Evolutionary conservation across 768 basidiomycete genomes (phyloP).

Genomic region (Auriscalpium microsporum): DNA sequence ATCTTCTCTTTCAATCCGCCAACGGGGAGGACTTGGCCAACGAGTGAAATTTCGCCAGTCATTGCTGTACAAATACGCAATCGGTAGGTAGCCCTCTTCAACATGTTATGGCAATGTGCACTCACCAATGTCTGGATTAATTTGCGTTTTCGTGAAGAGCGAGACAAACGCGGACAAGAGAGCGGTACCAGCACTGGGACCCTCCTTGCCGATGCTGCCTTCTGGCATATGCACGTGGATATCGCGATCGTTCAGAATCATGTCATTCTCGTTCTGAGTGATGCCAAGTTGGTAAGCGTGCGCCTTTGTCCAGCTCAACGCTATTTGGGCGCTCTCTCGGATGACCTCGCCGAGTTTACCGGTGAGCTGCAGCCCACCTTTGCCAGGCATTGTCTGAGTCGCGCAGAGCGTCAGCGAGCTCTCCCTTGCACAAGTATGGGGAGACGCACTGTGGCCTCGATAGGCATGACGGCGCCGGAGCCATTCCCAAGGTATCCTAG

Average conservation of each 20-base stretch:
- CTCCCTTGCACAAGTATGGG: neutral
- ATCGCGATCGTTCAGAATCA: constrained; percentile 79
- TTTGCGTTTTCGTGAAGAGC: constrained; percentile 77
- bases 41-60: constrained; percentile 96
- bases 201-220: constrained; percentile 89
- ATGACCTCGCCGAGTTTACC: constrained; percentile 99
- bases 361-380: constrained; percentile 84
- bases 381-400: constrained; percentile 87
- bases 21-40: constrained; percentile 93
- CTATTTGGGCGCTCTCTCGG: constrained; percentile 92
- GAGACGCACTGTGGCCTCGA: constrained; percentile 78
- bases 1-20: constrained; percentile 97
- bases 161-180: constrained; percentile 87
- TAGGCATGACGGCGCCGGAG: constrained; percentile 92
- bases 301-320: constrained; percentile 84
- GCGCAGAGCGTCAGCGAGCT: neutral
- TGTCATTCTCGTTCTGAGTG: constrained; percentile 58
- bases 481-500: constrained; percentile 96
- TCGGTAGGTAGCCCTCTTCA: neutral
- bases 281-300: constrained; percentile 88
- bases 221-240: constrained; percentile 98
- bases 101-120: constrained; percentile 2
- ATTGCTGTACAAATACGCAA: constrained; percentile 49
- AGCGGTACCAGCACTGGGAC: constrained; percentile 94
- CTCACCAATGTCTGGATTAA: constrained; percentile 84